Percentiles rank a stretch among this genome's conserved stretches.
Evolutionary conservation across 768 basidiomycete genomes (phyloP).

Genomic region (Boletales sp.): DNA sequence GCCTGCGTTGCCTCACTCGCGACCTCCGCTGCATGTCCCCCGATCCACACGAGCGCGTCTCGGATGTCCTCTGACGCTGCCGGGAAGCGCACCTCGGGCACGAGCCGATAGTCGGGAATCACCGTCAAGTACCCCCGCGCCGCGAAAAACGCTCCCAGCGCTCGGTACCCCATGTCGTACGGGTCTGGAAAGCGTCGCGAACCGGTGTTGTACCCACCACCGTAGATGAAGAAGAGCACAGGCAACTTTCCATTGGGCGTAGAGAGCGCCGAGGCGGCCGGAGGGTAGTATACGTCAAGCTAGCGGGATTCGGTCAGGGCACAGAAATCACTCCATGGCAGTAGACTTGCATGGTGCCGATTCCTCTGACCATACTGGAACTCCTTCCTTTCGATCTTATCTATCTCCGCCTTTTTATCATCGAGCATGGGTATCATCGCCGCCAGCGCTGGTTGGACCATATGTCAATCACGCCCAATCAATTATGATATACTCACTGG

Average conservation of each 20-base stretch:
- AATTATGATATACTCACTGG: constrained; percentile 27
- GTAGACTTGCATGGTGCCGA: constrained; percentile 36
- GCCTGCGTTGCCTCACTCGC: constrained; percentile 2
- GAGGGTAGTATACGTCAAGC: constrained; percentile 69
- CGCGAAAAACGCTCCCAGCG: constrained; percentile 60
- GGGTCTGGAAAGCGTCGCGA: constrained; percentile 45
- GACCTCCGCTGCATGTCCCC: constrained; percentile 29
- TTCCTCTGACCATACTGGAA: constrained; percentile 50
- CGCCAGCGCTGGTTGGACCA: constrained; percentile 36
- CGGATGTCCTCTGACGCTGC: constrained; percentile 52
- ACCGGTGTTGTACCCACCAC: constrained; percentile 59
- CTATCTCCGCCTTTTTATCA: constrained; percentile 43
- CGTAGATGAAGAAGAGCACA: constrained; percentile 63
- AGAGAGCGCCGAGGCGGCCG: constrained; percentile 21
- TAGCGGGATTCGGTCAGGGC: constrained; percentile 19
- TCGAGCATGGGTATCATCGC: constrained; percentile 52
- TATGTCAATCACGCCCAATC: constrained; percentile 1
- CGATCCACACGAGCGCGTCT: constrained; percentile 57
- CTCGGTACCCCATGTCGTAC: constrained; percentile 50
- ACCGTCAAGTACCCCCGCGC: constrained; percentile 56
- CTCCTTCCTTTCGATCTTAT: constrained; percentile 45
- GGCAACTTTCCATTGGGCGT: constrained; percentile 34
- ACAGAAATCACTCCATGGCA: too few species aligned
- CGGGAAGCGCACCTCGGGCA: constrained; percentile 55
- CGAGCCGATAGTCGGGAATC: constrained; percentile 67